Conservation (phyloP, 1,284 basidiomycete genomes). For the Jaminaea rosea region DNA sequence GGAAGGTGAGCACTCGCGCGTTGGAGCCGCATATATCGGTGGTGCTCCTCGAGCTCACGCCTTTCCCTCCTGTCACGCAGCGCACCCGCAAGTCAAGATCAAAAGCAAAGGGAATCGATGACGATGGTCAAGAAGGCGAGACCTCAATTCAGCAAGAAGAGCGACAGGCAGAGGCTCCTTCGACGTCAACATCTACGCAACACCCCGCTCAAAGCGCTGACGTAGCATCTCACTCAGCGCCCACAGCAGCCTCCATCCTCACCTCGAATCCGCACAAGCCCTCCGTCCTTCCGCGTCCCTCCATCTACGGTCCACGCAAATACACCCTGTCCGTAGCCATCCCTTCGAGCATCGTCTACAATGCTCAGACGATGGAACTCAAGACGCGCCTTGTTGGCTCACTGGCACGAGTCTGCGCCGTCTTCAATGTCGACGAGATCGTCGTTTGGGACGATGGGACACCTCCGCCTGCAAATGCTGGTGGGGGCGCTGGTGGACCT, state of each 20-base stretch:
- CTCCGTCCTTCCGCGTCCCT: slow-evolving; percentile 14
- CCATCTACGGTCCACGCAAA: slow-evolving; percentile 9
- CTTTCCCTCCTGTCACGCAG: neutral
- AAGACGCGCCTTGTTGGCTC: slow-evolving; percentile 38
- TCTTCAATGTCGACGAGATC: slow-evolving; percentile 46
- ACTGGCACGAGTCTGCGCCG: slow-evolving; percentile 44
- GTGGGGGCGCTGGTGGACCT: slow-evolving; percentile 6
- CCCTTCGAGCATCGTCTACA: slow-evolving; percentile 41
- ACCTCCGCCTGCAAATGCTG: slow-evolving; percentile 12
- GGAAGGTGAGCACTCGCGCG: slow-evolving; percentile 2
- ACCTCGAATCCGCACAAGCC: slow-evolving; percentile 26
- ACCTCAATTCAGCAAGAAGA: neutral
- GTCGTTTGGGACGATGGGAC: slow-evolving; percentile 37
- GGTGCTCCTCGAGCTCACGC: neutral
- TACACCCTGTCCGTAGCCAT: slow-evolving; percentile 42
- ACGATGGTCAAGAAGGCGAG: neutral
- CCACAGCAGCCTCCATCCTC: neutral
- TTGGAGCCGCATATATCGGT: too few species aligned
- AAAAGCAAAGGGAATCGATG: neutral
- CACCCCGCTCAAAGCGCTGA: neutral
- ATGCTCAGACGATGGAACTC: slow-evolving; percentile 45
- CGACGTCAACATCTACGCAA: neutral
- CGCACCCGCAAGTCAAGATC: neutral
- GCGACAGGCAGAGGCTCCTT: neutral
- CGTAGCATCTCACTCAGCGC: neutral